Base-by-base conservation (phyloP, 192 early-diverging fungal species). In the Coemansia sp. region DNA sequence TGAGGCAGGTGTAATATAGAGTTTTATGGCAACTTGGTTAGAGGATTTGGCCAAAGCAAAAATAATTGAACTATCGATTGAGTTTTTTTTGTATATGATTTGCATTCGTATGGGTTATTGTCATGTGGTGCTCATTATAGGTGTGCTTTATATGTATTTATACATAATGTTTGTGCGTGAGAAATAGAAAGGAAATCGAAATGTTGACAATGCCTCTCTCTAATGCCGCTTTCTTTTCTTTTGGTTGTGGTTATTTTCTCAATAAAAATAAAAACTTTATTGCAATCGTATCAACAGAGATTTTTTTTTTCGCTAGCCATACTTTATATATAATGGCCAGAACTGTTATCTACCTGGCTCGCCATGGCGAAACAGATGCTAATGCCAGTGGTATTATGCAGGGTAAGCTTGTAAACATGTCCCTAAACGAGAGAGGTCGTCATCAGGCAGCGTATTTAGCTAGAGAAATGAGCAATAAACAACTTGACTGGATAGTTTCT, bases 351-450 rank as follows among this genome's bases (percentile, higher is more conserved):
- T 52, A 52, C 50, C 5, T 52, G 18, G 50, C 50, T 7, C 50
- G 50, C 50, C 50, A 52, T 25, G 50, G 50, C 11, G 50, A 52
- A 52, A 52, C 50, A 1, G 50, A 52, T 28, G 50, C 50, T 22
- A 52, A 52, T 20, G 50, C 50, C 11, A 20, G 25, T 20, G 20
- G 50, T 1, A 20, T 52, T 20, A 28, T 52, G 50, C 50, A 52
- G 50, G 50, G 50, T 6, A 52, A 10, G 1, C 50, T 20, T 2
- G 10, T 52, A 28, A 52, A 52, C 50, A 3, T 52, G 20, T 22
- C 50, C 6, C 50, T 52, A 3, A 52, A 52, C 20, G 50, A 52
- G 4, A n/a, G 50, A 4, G 50, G 50, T 3, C 50, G 50, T 4
- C 20, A 3, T 2, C 50, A 52, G 14, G 18, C 50, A 3, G 50